phyloP scores from a whole-genome alignment of 345 rosid species.

The Theobroma cacao region DNA sequence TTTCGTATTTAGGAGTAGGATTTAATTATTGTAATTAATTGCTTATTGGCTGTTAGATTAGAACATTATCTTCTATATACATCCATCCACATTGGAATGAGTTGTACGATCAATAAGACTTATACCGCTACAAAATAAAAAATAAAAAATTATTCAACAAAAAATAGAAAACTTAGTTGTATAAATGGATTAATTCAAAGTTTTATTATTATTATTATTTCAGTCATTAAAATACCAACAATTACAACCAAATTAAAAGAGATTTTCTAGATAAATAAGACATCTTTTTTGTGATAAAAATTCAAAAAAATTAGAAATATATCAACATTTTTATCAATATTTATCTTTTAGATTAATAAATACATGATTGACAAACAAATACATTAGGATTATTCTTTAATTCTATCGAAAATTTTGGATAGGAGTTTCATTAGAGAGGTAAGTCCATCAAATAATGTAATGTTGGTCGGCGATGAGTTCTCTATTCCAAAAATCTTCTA shows the following conservation, averaged over 20 bases:
- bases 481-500: not conserved
- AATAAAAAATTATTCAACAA: too few relatives aligned
- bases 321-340: too few relatives aligned
- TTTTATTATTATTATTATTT: too few relatives aligned
- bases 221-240: too few relatives aligned
- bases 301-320: not conserved
- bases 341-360: not conserved
- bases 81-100: not conserved
- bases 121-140: too few relatives aligned
- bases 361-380: not conserved
- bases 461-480: constrained; percentile 2
- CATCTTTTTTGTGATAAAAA: not conserved
- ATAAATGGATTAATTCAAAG: too few relatives aligned
- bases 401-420: not conserved
- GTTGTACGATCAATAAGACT: too few relatives aligned
- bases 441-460: constrained; percentile 19
- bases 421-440: not conserved
- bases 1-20: not conserved
- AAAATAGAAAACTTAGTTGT: too few relatives aligned
- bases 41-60: not conserved
- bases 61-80: not conserved
- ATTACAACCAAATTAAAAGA: not conserved
- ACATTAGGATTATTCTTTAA: not conserved
- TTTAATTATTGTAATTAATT: not conserved
- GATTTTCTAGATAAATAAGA: too few relatives aligned